Conservation (phyloP, 2,329 filamentous ascomycete genomes). For the Fusarium proliferatum region DNA sequence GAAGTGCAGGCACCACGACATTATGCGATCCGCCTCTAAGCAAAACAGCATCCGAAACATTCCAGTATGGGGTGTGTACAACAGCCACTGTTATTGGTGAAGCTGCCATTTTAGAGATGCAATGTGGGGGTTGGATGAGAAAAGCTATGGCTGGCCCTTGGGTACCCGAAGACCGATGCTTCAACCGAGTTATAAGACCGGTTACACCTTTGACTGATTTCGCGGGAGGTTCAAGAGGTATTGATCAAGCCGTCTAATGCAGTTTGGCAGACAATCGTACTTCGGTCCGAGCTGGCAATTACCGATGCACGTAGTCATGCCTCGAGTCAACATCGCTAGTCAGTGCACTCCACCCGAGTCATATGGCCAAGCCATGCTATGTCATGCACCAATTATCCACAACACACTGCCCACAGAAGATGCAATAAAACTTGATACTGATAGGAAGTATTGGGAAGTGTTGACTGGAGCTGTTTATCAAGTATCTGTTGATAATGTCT, state of each 20-base stretch:
- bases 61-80: background rate
- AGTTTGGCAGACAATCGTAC: background rate
- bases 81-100: background rate
- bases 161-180: background rate
- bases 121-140: background rate
- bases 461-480: background rate
- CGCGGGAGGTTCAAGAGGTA: background rate
- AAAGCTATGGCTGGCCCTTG: background rate
- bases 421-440: background rate
- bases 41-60: background rate
- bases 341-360: background rate
- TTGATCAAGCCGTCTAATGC: background rate
- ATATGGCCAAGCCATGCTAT: background rate
- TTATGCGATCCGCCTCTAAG: background rate
- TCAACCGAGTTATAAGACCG: background rate
- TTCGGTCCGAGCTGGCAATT: background rate
- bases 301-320: background rate
- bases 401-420: background rate
- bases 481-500: rapidly evolving
- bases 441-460: background rate
- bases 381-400: too few relatives aligned
- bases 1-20: background rate
- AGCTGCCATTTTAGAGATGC: background rate
- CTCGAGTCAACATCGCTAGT: background rate
- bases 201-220: background rate